phyloP scores from a whole-genome alignment of 352 stramenopile genomes.

The Phytopythium montanum region DNA sequence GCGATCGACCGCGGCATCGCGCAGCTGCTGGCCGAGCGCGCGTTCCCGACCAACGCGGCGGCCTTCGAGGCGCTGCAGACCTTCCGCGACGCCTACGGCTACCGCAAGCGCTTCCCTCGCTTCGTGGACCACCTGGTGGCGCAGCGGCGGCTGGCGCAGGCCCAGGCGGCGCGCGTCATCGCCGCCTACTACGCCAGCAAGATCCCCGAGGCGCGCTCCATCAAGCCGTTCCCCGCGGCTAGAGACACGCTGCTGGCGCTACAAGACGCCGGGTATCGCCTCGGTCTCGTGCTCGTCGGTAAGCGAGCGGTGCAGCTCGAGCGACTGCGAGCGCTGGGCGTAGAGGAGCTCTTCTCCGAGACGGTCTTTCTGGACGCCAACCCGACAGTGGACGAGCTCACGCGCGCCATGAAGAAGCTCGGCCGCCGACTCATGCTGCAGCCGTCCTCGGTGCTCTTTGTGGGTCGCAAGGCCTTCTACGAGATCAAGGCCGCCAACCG shows the following conservation, averaged over 20 bases:
- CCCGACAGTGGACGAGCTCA: conserved; percentile 54
- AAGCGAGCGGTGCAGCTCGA: conserved; percentile 73
- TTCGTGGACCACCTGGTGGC: conserved; percentile 77
- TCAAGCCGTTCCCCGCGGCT: conserved; percentile 56
- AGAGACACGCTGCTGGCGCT: conserved; percentile 53
- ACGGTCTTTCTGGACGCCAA: conserved; percentile 69
- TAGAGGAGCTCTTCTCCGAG: conserved; percentile 63
- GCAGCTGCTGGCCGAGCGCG: conserved; percentile 62
- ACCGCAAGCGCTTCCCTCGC: conserved; percentile 79
- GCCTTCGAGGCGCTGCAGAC: conserved; percentile 72
- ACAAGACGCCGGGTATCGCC: conserved; percentile 30
- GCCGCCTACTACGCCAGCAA: conserved; percentile 78
- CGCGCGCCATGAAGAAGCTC: conserved; percentile 73
- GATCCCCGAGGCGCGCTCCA: conserved; percentile 60
- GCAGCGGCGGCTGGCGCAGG: conserved; percentile 35
- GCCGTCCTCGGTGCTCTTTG: conserved; percentile 75
- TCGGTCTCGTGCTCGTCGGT: conserved; percentile 73
- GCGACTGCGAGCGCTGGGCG: conserved; percentile 58
- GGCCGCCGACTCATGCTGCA: conserved; percentile 51
- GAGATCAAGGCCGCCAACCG: conserved; percentile 86
- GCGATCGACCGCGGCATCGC: conserved; percentile 73
- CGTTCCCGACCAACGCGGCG: conserved; percentile 59
- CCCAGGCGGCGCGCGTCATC: conserved; percentile 57
- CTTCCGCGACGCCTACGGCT: conserved; percentile 79
- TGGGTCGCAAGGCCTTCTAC: conserved; percentile 83